phyloP scores from a whole-genome alignment of 495 filamentous ascomycete species.

The Talaromyces proteolyticus region DNA sequence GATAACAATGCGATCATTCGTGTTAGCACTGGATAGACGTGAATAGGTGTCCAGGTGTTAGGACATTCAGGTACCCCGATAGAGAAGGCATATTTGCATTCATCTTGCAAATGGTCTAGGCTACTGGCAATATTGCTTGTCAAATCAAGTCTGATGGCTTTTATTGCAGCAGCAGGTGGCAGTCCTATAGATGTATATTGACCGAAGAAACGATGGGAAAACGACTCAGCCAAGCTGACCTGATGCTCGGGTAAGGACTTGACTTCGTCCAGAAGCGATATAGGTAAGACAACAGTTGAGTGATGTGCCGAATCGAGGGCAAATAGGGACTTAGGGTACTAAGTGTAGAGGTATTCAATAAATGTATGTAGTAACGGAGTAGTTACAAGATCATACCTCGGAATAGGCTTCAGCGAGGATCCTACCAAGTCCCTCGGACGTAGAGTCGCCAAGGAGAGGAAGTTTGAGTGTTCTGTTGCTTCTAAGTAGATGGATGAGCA shows the following conservation, averaged over 20 bases:
- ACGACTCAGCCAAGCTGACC: neutral
- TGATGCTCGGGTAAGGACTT: neutral
- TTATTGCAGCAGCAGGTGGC: neutral
- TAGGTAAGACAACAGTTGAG: neutral
- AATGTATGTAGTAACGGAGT: neutral
- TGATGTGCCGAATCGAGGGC: neutral
- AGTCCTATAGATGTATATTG: neutral
- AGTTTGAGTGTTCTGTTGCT: neutral
- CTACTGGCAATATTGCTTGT: neutral
- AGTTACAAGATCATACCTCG: neutral
- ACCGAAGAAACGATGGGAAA: neutral
- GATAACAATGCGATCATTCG: neutral
- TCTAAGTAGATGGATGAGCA: neutral
- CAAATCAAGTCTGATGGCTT: neutral
- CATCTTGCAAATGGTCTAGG: neutral
- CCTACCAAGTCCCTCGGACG: neutral
- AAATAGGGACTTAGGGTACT: neutral
- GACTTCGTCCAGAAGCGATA: neutral
- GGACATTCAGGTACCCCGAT: neutral
- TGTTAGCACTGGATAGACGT: neutral
- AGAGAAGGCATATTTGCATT: neutral
- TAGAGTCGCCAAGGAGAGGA: neutral
- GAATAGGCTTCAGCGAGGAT: neutral
- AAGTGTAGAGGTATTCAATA: neutral
- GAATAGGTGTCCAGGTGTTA: neutral